Evolutionary conservation across 345 rosid genomes (phyloP), one percentile per base, ranked within the genome.

Genomic region (Barbarea vulgaris): DNA sequence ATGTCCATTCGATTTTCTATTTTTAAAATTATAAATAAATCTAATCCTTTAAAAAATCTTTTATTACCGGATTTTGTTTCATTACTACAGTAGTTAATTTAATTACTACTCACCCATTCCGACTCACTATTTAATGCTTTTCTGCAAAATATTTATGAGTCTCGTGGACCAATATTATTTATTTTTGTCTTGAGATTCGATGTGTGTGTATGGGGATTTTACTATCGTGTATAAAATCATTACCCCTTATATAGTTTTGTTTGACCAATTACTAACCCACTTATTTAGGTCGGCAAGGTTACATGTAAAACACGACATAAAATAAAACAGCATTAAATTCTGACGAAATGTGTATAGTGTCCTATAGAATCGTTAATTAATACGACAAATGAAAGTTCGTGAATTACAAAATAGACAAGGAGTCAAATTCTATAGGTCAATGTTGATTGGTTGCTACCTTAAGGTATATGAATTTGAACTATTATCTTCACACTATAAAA

Each of bases 81-180:
- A 71, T 21, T 24, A 62, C 28, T 37, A n/a, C n/a, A 34, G 27
- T 30, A 14, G 21, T 24, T 6, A 25, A 6, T 36, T 11, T 36
- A 19, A 14, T 8, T 52, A 55, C 11, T 31, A 15, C 10, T 46
- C 47, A 64, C 55, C 18, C 18, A 65, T 37, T 48, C 44, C 44
- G 21, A 73, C 19, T 64, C 46, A 9, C 66, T 74, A 66, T 14
- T 66, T 74, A 66, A 66, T 66, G 60, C 41, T 13, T 13, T 48
- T 67, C 79, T 67, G 79, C 44, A 19, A 57, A 65, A 24, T 24
- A 75, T 59, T 67, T 36, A 75, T 28, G 68, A 25, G 19, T 75
- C 48, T 51, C 74, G 74, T 59, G 18, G 12, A 50, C 52, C 74
- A 25, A 67, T 46, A 5, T 59, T 56, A 46, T 64, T 31, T 64